These are phyloP conservation scores for Glebionis coronaria DNA, from an alignment of 129 eudicot species.

Conservation along the genomic window DNA sequence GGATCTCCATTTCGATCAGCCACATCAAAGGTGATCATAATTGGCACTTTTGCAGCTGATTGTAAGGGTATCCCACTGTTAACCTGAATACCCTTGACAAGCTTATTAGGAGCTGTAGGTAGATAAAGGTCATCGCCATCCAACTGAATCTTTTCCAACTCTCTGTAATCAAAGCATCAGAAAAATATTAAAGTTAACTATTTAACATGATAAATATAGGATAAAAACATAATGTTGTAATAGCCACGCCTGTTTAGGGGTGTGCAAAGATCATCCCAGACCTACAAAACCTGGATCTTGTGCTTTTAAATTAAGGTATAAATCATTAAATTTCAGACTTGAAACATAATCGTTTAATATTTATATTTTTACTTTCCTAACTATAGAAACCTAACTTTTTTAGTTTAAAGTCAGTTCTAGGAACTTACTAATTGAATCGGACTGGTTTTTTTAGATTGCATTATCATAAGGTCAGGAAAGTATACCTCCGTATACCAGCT, in stretches of 20 bases:
- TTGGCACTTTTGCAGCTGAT: conserved; percentile 99
- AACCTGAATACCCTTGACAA: conserved; percentile 91
- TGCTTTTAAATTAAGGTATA: too few species aligned
- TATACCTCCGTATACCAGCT: conserved; percentile 86
- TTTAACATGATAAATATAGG: not conserved
- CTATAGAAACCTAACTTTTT: not conserved
- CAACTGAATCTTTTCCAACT: conserved; percentile 80
- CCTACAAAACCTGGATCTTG: not conserved
- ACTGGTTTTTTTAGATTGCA: not conserved
- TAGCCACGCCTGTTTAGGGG: not conserved
- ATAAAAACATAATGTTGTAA: conserved; percentile 3
- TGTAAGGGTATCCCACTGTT: conserved; percentile 98
- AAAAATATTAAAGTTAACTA: not conserved
- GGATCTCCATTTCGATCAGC: conserved; percentile 77
- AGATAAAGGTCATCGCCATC: conserved; percentile 89
- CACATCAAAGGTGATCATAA: conserved; percentile 98
- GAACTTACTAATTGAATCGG: not conserved
- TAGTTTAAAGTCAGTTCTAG: not conserved
- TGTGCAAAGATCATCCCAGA: not conserved
- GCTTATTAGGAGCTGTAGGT: conserved; percentile 90
- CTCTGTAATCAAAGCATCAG: conserved; percentile 43
- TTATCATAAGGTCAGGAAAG: conserved; percentile 5
- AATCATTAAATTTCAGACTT: not conserved
- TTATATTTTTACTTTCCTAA: not conserved
- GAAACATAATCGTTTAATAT: not conserved